phyloP scores from a whole-genome alignment of 2,329 filamentous ascomycete genomes.

The Pseudogymnoascus sp. region DNA sequence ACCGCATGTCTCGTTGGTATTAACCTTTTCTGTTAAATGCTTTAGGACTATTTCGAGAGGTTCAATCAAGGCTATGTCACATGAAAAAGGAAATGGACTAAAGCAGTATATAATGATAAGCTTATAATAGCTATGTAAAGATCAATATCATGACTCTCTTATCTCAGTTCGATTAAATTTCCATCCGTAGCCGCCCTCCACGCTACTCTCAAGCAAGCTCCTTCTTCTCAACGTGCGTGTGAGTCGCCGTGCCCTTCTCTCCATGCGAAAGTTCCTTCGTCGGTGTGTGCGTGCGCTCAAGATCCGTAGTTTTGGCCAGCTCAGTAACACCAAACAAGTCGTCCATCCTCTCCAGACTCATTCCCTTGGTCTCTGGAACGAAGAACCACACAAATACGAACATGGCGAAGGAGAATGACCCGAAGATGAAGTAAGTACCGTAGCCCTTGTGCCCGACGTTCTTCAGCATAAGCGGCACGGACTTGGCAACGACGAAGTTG shows the following conservation, averaged over 20 bases:
- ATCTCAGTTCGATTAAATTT: not conserved
- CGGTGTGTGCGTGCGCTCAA: not conserved
- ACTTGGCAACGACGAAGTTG: slow-evolving; percentile 62
- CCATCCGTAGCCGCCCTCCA: not conserved
- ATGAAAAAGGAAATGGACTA: not conserved
- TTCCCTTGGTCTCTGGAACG: slow-evolving; percentile 59
- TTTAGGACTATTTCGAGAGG: not conserved
- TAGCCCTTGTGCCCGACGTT: slow-evolving; percentile 38
- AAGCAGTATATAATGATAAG: not conserved
- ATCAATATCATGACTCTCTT: not conserved
- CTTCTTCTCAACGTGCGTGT: not conserved
- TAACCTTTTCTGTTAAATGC: no score
- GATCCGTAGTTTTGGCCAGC: slow-evolving; percentile 25
- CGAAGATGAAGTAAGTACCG: slow-evolving; percentile 62
- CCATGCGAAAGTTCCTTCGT: not conserved
- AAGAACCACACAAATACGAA: slow-evolving; percentile 32
- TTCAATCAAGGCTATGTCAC: not conserved
- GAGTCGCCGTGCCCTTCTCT: not conserved
- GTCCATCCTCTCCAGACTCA: slow-evolving; percentile 52
- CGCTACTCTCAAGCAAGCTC: not conserved
- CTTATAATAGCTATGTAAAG: not conserved
- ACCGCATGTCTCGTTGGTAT: no score
- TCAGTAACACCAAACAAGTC: slow-evolving; percentile 55
- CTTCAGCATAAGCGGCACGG: slow-evolving; percentile 59
- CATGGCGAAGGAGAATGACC: slow-evolving; percentile 56